Base-by-base conservation (phyloP, 1,284 basidiomycete species). In the Mycena sp. region DNA sequence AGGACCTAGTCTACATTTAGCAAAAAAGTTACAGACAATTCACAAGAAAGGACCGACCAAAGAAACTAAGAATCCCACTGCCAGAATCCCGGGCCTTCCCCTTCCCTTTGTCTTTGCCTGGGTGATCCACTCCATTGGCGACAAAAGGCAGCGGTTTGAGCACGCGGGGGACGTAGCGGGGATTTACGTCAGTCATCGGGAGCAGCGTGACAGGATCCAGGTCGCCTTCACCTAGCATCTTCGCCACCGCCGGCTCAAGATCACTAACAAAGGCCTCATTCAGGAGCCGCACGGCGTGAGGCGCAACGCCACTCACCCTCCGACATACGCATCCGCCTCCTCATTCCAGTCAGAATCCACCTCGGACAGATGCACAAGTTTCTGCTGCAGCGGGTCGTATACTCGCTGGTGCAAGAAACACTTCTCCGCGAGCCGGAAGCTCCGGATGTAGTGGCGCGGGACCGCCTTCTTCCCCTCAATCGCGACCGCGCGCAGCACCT, bases 391-490 rank as follows among this genome's bases (percentile, higher is more conserved):
- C 0, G 97, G 95, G 76, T 95, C 92, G 74, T 92, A 99, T 44
- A 99, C 96, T 50, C 96, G 85, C 75, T 99, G 98, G 76, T 99
- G 91, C 49, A 95, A 80, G 76, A 99, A 99, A 29, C 96, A 97
- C 65, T 92, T 90, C 76, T 99, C 96, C 9, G 98, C 96, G 53
- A 91, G 74, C 63, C 78, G 76, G 75, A 90, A 93, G n/a, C 87
- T 84, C 54, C 87, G 81, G 35, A 90, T 78, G 77, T 98, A 99
- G 44, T 84, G 85, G 28, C 79, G 77, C 1, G 97, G 96, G 1
- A 99, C 89, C 6, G 81, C 75, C 76, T 94, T 90, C 77, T 94
- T 92, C 19, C 96, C 96, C 71, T 98, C 96, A 44, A 96, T 78
- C 52, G 86, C 85, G 49, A 99, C 73, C 16, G 86, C 87, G 65